phyloP scores from a whole-genome alignment of 345 rosid genomes.

The Isatis tinctoria region DNA sequence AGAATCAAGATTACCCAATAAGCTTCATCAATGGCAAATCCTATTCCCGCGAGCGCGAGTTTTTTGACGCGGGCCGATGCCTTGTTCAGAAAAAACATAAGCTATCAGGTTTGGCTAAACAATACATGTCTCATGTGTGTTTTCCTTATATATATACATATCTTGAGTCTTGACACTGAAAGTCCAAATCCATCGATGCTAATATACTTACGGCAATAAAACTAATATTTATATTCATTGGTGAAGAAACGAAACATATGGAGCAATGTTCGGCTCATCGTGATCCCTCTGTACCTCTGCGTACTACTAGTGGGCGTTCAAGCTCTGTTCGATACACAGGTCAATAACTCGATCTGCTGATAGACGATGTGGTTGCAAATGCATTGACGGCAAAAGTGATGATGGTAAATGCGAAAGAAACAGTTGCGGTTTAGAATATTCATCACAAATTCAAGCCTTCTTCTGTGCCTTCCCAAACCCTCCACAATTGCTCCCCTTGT shows the following conservation, averaged over 20 bases:
- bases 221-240: background rate
- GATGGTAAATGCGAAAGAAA: constrained; percentile 40
- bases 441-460: constrained; percentile 40
- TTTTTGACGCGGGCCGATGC: too few species aligned
- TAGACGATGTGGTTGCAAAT: constrained; percentile 57
- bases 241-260: constrained; percentile 61
- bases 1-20: too few species aligned
- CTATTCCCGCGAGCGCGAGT: too few species aligned
- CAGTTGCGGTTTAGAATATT: constrained; percentile 60
- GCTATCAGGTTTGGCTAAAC: too few species aligned
- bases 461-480: constrained; percentile 58
- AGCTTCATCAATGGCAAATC: too few species aligned
- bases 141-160: too few species aligned
- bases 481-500: constrained; percentile 64
- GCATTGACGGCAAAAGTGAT: constrained; percentile 26
- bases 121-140: too few species aligned
- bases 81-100: too few species aligned
- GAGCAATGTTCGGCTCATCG: constrained; percentile 61
- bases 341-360: constrained; percentile 14
- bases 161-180: too few species aligned
- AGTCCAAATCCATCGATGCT: too few species aligned
- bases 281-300: constrained; percentile 65
- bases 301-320: constrained; percentile 51
- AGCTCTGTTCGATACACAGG: constrained; percentile 34
- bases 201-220: too few species aligned